Conservation (phyloP, 2,329 filamentous ascomycete species). For the Botrytis aclada region DNA sequence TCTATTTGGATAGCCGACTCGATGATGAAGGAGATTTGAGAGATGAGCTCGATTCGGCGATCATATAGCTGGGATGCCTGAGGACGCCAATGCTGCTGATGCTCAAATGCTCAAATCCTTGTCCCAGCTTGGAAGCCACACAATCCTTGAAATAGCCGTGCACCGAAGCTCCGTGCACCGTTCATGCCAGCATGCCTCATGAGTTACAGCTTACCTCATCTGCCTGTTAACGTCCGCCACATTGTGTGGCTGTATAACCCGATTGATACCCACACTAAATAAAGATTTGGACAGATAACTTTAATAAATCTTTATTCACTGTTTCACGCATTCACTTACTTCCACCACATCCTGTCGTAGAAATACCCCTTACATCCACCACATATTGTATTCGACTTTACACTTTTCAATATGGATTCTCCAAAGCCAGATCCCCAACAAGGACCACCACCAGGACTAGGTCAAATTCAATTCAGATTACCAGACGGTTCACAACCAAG, state of each 20-base stretch:
- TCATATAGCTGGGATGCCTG: background rate
- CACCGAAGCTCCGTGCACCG: background rate
- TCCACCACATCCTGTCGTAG: background rate
- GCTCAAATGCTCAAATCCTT: background rate
- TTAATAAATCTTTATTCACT: conserved; percentile 17
- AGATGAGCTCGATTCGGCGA: background rate
- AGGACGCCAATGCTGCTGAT: background rate
- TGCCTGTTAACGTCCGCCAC: conserved; percentile 2
- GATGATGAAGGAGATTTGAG: background rate
- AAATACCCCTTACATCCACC: background rate
- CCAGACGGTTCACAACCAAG: conserved; percentile 51
- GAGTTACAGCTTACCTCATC: background rate
- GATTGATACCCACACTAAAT: background rate
- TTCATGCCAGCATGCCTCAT: background rate
- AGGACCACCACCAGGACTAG: conserved; percentile 22
- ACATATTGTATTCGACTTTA: background rate
- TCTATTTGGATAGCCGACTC: background rate
- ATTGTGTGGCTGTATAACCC: background rate
- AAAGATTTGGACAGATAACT: conserved; percentile 13
- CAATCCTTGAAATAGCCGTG: background rate
- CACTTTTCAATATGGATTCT: conserved; percentile 4
- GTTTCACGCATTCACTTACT: conserved; percentile 14
- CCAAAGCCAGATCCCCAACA: conserved; percentile 7
- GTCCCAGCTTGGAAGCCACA: background rate
- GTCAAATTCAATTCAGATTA: conserved; percentile 28